Base-by-base conservation (phyloP, 495 filamentous ascomycete genomes). In the Aspergillus steynii region DNA sequence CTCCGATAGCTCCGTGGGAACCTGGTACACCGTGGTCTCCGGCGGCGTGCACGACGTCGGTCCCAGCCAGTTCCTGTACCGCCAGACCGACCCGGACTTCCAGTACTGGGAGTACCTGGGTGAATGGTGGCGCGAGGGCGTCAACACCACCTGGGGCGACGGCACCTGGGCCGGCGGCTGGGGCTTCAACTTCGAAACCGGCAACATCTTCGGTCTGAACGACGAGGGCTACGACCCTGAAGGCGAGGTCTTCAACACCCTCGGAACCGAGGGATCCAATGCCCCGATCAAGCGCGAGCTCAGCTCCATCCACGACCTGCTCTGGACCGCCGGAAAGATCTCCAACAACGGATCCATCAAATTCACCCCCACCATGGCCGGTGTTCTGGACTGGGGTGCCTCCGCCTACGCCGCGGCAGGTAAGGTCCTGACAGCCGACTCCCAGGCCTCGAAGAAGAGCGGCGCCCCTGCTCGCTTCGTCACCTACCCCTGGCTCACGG, bases 21-120 rank as follows among this genome's bases (percentile, higher is more conserved):
- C 66, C 20, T 68, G 66, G 66, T 68, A 68, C 47, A 48, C 55
- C 28, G 63, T 48, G 31, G 64, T 68, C 28, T 65, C 66, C 9
- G 66, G 66, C 10, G 66, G 66, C 27, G 45, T 65, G 15, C 66
- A 68, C 45, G 25, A 51, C 12, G 26, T 49, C 20, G 66, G 66
- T 12, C 66, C 66, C 32, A 46, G 55, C 20, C 55, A 61, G 52
- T 68, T 68, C 53, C 55, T 68, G 6, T 68, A 68, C 55, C 66
- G 66, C 15, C 60, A 65, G 34, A 14, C 56, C 25, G 55, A 58
- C 52, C 37, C 63, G 3, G 55, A 57, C 45, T 65, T 65, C 28
- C 45, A 66, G 54, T 59, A 66, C 32, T 68, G 63, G 66, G 66
- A 68, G 56, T 68, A 65, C 31, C 61, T 68, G 0, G 66, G 66